These are phyloP conservation scores for Coemansia sp. DNA, from an alignment of 192 early-diverging fungal species.

Conservation along the genomic window DNA sequence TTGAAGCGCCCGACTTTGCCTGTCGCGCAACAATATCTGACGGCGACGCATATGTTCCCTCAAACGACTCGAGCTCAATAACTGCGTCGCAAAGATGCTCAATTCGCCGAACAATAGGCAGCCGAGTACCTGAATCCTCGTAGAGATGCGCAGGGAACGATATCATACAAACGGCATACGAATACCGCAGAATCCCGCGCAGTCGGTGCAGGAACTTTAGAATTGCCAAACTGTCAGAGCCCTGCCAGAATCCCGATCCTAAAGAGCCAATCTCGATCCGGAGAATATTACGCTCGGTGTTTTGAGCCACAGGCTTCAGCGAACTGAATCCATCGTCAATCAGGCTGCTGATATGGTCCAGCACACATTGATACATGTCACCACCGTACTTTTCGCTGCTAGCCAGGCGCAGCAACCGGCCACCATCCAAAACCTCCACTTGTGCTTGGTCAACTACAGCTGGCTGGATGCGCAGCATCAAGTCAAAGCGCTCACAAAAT, in stretches of 20 bases:
- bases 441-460: constrained; percentile 59
- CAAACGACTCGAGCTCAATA: constrained; percentile 91
- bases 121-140: constrained; percentile 41
- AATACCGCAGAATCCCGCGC: constrained; percentile 73
- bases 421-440: constrained; percentile 53
- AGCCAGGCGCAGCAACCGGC: constrained; percentile 14
- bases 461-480: constrained; percentile 74
- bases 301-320: constrained; percentile 23
- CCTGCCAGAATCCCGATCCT: constrained; percentile 78
- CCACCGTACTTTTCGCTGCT: constrained; percentile 14
- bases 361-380: constrained; percentile 40
- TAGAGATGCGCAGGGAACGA: constrained; percentile 83
- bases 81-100: constrained; percentile 85
- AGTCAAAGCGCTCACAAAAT: constrained; percentile 83
- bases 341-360: constrained; percentile 57
- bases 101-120: constrained; percentile 63
- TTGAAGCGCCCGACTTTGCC: constrained; percentile 58
- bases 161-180: constrained; percentile 72
- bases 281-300: constrained; percentile 63
- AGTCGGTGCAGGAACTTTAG: constrained; percentile 73
- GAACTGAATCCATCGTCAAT: constrained; percentile 72
- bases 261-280: constrained; percentile 81
- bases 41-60: constrained; percentile 57
- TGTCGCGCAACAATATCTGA: constrained; percentile 55
- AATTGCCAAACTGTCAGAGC: constrained; percentile 56